These are phyloP conservation scores for Gossypium ekmanianum DNA, from an alignment of 345 rosid species.

Conservation along the genomic window DNA sequence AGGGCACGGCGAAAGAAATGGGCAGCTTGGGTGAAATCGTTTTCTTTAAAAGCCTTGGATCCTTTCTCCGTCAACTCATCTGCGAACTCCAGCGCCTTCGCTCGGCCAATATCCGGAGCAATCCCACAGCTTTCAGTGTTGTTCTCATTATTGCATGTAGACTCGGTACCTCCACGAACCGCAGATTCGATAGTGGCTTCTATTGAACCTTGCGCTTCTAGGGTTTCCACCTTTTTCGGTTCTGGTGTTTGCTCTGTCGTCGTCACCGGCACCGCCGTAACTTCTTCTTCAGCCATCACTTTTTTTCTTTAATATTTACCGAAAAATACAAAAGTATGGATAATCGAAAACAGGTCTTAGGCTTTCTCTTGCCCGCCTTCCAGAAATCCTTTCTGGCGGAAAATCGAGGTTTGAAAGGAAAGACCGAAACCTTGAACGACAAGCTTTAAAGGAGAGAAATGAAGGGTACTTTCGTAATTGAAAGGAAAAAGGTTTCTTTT, in stretches of 20 bases:
- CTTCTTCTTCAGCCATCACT: conserved; percentile 46
- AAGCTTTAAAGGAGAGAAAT: background rate
- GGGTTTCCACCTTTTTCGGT: conserved; percentile 11
- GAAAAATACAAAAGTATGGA: background rate
- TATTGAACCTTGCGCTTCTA: conserved; percentile 36
- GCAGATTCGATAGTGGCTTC: conserved; percentile 43
- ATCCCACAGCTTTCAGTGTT: conserved; percentile 43
- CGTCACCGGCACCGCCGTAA: conserved; percentile 22
- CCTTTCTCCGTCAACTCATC: conserved; percentile 67
- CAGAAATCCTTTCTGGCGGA: conserved; percentile 29
- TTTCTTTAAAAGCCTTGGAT: conserved; percentile 48
- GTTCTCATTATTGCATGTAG: conserved; percentile 48
- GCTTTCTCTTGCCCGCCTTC: background rate
- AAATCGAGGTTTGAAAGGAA: background rate
- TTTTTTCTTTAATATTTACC: background rate
- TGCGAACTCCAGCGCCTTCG: conserved; percentile 59
- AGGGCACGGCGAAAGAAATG: conserved; percentile 94
- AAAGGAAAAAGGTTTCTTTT: background rate
- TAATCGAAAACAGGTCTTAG: background rate
- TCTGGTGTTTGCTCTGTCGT: conserved; percentile 20
- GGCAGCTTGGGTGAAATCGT: conserved; percentile 66
- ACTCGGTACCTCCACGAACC: conserved; percentile 52
- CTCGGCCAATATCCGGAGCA: conserved; percentile 37
- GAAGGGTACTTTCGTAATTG: background rate
- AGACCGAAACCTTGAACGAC: background rate